These are phyloP conservation scores for Yueomyces sinensis DNA, from an alignment of 805 yeast species.

Conservation along the genomic window DNA sequence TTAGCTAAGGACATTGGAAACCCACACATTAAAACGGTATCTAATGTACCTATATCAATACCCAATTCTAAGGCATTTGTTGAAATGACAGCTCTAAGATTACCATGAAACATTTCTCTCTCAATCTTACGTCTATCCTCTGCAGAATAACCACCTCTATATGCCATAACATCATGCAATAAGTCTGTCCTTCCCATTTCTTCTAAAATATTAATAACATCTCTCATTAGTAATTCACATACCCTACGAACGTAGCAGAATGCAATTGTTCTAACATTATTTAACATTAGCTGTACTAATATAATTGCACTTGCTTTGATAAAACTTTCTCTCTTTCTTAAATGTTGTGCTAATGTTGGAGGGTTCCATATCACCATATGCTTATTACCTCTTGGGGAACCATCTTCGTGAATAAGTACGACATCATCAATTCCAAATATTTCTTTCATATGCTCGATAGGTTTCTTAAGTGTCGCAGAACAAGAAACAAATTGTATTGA, in stretches of 20 bases:
- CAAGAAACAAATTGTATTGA: slow-evolving; percentile 65
- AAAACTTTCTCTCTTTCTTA: slow-evolving; percentile 51
- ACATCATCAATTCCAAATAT: slow-evolving; percentile 59
- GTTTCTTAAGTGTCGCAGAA: slow-evolving; percentile 82
- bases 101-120: slow-evolving; percentile 79
- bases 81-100: slow-evolving; percentile 74
- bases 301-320: slow-evolving; percentile 67
- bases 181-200: slow-evolving; percentile 32
- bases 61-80: slow-evolving; percentile 95
- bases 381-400: slow-evolving; percentile 77
- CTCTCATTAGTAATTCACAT: slow-evolving; percentile 81
- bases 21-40: slow-evolving; percentile 85
- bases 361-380: slow-evolving; percentile 78
- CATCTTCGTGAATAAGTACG: slow-evolving; percentile 58
- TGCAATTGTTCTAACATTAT: slow-evolving; percentile 68
- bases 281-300: slow-evolving; percentile 48
- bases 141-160: slow-evolving; percentile 89
- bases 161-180: slow-evolving; percentile 67
- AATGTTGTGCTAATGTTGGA: slow-evolving; percentile 45
- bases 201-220: slow-evolving; percentile 45
- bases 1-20: slow-evolving; percentile 82
- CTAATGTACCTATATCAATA: slow-evolving; percentile 85
- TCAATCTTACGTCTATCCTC: slow-evolving; percentile 81
- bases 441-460: slow-evolving; percentile 54
- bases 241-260: slow-evolving; percentile 79